These are phyloP conservation scores for Fusarium lyarnte DNA, from an alignment of 2,329 filamentous ascomycete species.

Conservation along the genomic window DNA sequence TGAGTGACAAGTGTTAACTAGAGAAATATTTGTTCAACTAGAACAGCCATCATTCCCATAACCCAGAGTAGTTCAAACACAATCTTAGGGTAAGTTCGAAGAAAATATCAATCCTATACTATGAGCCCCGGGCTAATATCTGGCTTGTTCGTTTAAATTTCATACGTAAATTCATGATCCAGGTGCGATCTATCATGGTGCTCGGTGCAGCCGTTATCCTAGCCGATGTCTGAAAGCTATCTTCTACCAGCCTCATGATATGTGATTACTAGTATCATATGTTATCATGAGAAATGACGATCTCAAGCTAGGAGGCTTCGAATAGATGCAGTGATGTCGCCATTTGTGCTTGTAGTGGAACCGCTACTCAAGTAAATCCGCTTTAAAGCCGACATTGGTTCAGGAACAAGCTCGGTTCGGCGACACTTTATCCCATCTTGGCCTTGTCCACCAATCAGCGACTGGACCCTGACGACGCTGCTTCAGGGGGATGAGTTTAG, in stretches of 20 bases:
- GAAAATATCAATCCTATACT: not conserved
- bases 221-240: not conserved
- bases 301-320: not conserved
- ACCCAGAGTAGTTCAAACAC: too few relatives aligned
- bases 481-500: constrained; percentile 39
- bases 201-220: too few relatives aligned
- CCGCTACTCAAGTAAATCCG: not conserved
- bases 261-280: not conserved
- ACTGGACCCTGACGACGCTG: constrained; percentile 33
- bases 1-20: too few relatives aligned
- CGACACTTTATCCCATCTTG: constrained; percentile 39
- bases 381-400: not conserved
- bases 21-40: too few relatives aligned
- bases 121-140: too few relatives aligned
- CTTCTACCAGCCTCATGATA: not conserved
- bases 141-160: not conserved
- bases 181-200: not conserved
- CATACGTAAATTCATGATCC: not conserved
- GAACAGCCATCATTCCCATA: too few relatives aligned
- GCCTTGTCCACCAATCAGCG: constrained; percentile 33
- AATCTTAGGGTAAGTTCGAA: too few relatives aligned
- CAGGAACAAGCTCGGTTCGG: constrained; percentile 35
- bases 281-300: not conserved
- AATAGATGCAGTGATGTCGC: not conserved
- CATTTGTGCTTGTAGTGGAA: constrained; percentile 2